These are phyloP conservation scores for Phylloporus sp. DNA, from an alignment of 768 basidiomycete species.

Conservation along the genomic window DNA sequence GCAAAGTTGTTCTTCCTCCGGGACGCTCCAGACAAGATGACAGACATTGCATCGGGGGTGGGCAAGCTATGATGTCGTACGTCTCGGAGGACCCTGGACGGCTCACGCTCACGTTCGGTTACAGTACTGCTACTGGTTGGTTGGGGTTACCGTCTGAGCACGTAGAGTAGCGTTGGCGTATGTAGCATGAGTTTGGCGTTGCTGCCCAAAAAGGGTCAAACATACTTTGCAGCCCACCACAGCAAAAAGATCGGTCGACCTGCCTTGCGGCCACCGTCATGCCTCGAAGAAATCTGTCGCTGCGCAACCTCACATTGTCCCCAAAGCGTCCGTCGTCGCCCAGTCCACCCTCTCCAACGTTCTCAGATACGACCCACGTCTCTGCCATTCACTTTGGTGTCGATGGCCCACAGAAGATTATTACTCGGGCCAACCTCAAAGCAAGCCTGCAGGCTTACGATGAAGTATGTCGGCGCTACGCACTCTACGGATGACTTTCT, in stretches of 20 bases:
- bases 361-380: conserved; percentile 74
- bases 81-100: conserved; percentile 1
- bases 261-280: conserved; percentile 27
- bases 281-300: conserved; percentile 54
- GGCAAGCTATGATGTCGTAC: conserved; percentile 21
- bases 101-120: conserved; percentile 3
- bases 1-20: conserved; percentile 83
- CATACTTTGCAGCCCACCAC: conserved; percentile 13
- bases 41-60: conserved; percentile 54
- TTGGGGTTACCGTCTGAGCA: background rate
- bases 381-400: conserved; percentile 75
- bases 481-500: conserved; percentile 3
- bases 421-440: conserved; percentile 76
- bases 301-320: conserved; percentile 51
- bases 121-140: conserved; percentile 2
- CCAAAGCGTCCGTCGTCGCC: conserved; percentile 46
- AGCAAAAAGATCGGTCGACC: conserved; percentile 7
- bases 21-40: conserved; percentile 84
- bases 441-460: conserved; percentile 76
- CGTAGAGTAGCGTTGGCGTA: conserved; percentile 7
- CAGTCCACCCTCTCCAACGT: conserved; percentile 76
- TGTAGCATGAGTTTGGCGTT: background rate
- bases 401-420: conserved; percentile 75
- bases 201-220: conserved; percentile 15
- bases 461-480: conserved; percentile 50